Evolutionary conservation across 495 filamentous ascomycete species (phyloP), one percentile per base, ranked within the genome.

Genomic region (Opeltia flavorubescens): DNA sequence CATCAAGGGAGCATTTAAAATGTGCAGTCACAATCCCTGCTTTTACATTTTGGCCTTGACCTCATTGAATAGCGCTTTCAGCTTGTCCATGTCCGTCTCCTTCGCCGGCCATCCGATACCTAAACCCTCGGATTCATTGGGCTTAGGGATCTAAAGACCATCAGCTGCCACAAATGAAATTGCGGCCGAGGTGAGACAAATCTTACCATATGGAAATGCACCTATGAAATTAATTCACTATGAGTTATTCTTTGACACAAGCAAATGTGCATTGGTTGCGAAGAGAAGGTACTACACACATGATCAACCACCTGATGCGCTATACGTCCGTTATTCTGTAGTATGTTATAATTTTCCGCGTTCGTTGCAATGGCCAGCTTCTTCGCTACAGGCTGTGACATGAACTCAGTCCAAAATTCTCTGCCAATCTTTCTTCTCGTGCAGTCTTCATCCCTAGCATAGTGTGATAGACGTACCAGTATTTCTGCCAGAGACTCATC

Each of bases 291-390:
- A 23, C 12, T 48, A 67, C 77, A 64, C 66, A 93, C 91, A 68
- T 99, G 91, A 52, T 83, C 83, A 49, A 99, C 93, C 45, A 80
- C 70, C 66, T 99, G 91, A 66, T 99, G 93, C n/a, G 91, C 91
- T 58, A 84, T 71, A 18, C 74, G 66, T 23, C 91, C 91, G 59
- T 99, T 99, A 67, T 99, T 99, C 71, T 99, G 91, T 50, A 99
- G 66, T 44, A 99, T 72, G 59, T 99, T 99, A 70, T 82, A 99
- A 57, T 96, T 72, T 25, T 65, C 63, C 15, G 85, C 82, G 5
- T 84, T 84, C 11, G 73, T 76, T 21, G 85, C 88, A n/a, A 62
- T 55, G 39, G 80, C 89, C 21, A 99, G 74, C 57, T 80, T 87
- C 74, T 95, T 94, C 28, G 81, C 82, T 25, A 95, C 79, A 45